phyloP scores from a whole-genome alignment of 2,329 filamentous ascomycete species.

The Cladosporium austrohemisphaericum region DNA sequence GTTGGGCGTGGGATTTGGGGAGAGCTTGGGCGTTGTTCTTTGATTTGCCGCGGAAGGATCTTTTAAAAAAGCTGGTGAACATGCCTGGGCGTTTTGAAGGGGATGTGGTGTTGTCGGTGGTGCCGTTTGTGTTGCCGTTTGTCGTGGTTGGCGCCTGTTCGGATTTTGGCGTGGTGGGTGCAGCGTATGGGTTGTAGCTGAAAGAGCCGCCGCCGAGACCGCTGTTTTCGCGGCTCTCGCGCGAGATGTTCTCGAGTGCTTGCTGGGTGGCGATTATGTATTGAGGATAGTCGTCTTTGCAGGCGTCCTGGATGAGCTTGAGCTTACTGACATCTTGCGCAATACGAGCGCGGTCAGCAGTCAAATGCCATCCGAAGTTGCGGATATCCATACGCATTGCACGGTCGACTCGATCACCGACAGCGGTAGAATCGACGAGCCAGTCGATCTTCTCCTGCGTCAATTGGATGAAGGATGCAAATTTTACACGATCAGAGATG shows the following conservation, averaged over 20 bases:
- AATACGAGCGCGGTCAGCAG: constrained; percentile 29
- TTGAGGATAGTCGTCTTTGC: constrained; percentile 41
- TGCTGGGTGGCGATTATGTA: constrained; percentile 41
- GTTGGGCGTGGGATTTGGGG: constrained; percentile 13
- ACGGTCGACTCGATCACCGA: constrained; percentile 43
- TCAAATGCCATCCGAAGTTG: constrained; percentile 47
- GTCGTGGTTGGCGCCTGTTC: neutral
- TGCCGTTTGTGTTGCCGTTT: neutral
- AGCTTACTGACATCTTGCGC: constrained; percentile 41
- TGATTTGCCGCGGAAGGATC: constrained; percentile 23
- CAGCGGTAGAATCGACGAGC: constrained; percentile 42
- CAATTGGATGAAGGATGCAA: constrained; percentile 39
- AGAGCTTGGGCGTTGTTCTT: constrained; percentile 11
- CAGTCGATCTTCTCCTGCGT: constrained; percentile 43
- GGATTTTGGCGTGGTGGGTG: neutral
- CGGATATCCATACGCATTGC: constrained; percentile 44
- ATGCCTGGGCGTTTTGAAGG: constrained; percentile 25
- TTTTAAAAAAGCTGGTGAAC: constrained; percentile 26
- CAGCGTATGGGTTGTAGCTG: constrained; percentile 16
- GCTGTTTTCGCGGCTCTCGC: constrained; percentile 26
- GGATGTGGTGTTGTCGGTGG: neutral
- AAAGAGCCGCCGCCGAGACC: constrained; percentile 11
- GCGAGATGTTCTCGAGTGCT: constrained; percentile 43
- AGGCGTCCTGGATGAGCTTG: constrained; percentile 43
- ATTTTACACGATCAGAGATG: constrained; percentile 40